Base-by-base conservation (phyloP, 164 flowering plant species). In the Kalanchoe fedtschenkoi region DNA sequence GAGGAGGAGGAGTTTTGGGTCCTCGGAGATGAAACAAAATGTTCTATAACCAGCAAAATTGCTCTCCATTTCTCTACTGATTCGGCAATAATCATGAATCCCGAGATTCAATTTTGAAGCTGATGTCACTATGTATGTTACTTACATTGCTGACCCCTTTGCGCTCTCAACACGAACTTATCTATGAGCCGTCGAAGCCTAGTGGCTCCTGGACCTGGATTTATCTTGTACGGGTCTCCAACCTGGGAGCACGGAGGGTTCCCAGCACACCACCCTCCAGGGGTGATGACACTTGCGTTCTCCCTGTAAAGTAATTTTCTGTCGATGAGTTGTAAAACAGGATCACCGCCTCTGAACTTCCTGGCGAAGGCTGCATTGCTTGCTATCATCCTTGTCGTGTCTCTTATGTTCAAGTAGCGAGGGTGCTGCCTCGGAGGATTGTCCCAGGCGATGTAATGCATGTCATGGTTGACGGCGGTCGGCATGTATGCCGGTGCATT, bases 241-340 rank as follows among this genome's bases (percentile, higher is more conserved):
- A 89, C 79, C 63, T 73, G 55, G 3, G 84, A 77, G 55, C 96
- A 89, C 10, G 61, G 67, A 0, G 91, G 85, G 0, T 70, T 68
- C 0, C 84, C 91, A 2, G 82, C 62, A 65, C 96, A 89, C 96
- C 96, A 89, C 15, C 82, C 89, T 26, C 96, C 93, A 21, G 87
- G 93, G n/a, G 92, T 83, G 72, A 89, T 78, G 62, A n/a, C n/a
- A n/a, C 77, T 67, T 17, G 78, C 85, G 17, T 72, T 82, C n/a
- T 22, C 64, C 60, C 89, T 74, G 30, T 65, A 42, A n/a, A 89
- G 61, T 32, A 58, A 19, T 33, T 34, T 37, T 24, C 15, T 19
- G 41, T 58, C 61, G 9, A 58, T 58, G 39, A 58, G 14, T 39
- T 58, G 39, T 22, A 58, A 34, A 17, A 58, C 61, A 26, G 61